These are phyloP conservation scores for Cyamopsis tetragonoloba DNA, from an alignment of 306 rosid genomes.

Conservation along the genomic window DNA sequence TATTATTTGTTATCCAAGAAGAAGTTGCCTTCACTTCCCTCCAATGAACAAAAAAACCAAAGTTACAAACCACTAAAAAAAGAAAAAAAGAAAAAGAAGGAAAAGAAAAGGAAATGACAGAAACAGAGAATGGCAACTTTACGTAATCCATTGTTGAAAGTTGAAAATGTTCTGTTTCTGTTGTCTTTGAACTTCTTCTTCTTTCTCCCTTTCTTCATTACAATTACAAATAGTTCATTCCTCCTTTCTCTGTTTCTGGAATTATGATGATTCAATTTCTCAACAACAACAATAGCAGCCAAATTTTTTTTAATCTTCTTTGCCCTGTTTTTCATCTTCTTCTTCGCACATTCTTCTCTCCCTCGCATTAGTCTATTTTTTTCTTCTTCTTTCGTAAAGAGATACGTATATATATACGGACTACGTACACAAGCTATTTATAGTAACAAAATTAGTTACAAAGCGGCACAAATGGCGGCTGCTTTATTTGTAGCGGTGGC, in stretches of 20 bases:
- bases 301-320: not conserved
- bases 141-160: conserved; percentile 42
- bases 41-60: not conserved
- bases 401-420: not conserved
- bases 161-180: conserved; percentile 9
- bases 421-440: not conserved
- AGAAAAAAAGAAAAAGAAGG: no score
- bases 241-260: not conserved
- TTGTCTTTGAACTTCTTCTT: not conserved
- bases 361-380: not conserved
- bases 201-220: not conserved
- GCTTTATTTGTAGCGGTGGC: conserved; percentile 23
- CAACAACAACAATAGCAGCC: not conserved
- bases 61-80: not conserved
- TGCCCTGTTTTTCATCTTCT: no score
- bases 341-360: conserved; percentile 14
- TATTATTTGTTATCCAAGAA: not conserved
- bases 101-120: not conserved
- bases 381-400: not conserved
- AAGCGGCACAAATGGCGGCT: conserved; percentile 37
- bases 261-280: not conserved
- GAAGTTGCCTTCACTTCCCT: not conserved
- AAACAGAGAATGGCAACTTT: not conserved
- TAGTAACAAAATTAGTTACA: not conserved
- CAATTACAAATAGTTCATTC: conserved; percentile 23